Base-by-base conservation (phyloP, 2,329 filamentous ascomycete species). In the Parascedosporium putredinis region DNA sequence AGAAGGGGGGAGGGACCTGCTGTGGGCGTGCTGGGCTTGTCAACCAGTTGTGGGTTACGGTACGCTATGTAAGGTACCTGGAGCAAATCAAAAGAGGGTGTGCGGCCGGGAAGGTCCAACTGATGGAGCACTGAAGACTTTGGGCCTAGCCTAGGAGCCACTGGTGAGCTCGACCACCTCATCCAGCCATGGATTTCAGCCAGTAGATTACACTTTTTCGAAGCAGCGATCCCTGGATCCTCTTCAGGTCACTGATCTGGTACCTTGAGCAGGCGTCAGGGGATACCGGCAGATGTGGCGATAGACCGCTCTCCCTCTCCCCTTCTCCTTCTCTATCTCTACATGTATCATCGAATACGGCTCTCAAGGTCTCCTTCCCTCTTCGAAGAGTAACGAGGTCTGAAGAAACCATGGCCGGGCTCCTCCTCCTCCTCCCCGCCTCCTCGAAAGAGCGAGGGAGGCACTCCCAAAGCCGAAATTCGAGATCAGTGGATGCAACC, bases 1-100 rank as follows among this genome's bases (percentile, higher is more conserved):
- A 44, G 50, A 45, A 51, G 53, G 51, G 23, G 43, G 27, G 36
- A 40, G 27, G 23, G 23, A 22, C 43, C 29, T 45, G 29, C 45
- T 47, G 45, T 36, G 45, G 45, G 27, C 18, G 36, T 20, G 18
- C 27, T 47, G 45, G 20, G 29, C 10, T 38, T 38, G 27, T 12
- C 25, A 31, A 20, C 18, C 22, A 27, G 31, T 22, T 33, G 29
- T 47, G 46, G 46, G 46, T 25, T 9, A 22, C 16, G 45, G 44
- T 29, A 33, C 44, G 25, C 24, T 33, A 33, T 29, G 44, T 33
- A 46, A 29, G 44, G 44, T 31, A 40, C 36, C 36, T 40, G 36
- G 36, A 40, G 36, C 36, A 40, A 40, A 40, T 40, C 36, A 40
- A 40, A 40, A 40, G 36, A 22, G n/a, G 36, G 36, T 40, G 36